Evolutionary conservation across 164 flowering plant genomes (phyloP), one percentile per base, ranked within the genome.

Genomic region (Vitis riparia): DNA sequence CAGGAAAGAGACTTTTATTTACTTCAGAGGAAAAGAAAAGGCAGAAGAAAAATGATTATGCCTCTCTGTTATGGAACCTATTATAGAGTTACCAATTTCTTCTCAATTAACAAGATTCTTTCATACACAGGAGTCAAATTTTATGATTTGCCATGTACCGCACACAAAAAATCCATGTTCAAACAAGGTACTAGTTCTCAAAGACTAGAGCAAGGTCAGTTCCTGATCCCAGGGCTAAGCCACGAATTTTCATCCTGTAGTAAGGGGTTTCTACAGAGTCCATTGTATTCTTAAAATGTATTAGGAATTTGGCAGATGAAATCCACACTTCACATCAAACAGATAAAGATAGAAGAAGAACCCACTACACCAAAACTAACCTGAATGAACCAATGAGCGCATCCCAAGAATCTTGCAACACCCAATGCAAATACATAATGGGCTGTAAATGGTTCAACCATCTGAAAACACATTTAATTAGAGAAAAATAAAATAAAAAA

Each of bases 371-470:
- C n/a, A 56, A 59, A 55, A 72, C 80, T 12, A 11, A 83, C 87
- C 86, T 68, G 76, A 69, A 87, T 66, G 47, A 85, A 75, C 89
- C 98, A 94, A 72, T 89, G 88, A 64, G 94, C 94, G 19, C 84
- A 90, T 19, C 87, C 81, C 52, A 94, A 76, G 72, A 94, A 90
- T 79, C 98, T 85, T 17, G 97, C 83, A 62, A 92, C 69, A 8
- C 98, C 98, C 74, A 92, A 55, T n/a, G 98, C 98, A 79, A 94
- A 94, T 47, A 92, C 93, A 65, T 92, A 94, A 78, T 89, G 94
- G 6, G 86, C 91, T 3, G 98, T 92, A 71, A 90, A 90, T 50
- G 98, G 94, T 78, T 94, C 98, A 51, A 94, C 82, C 89, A 90
- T 90, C 98, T 91, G 88, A 49, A 73, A 63, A 48, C 59, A 60